phyloP scores from a whole-genome alignment of 331 rosid species.

The Rosa hybrid region DNA sequence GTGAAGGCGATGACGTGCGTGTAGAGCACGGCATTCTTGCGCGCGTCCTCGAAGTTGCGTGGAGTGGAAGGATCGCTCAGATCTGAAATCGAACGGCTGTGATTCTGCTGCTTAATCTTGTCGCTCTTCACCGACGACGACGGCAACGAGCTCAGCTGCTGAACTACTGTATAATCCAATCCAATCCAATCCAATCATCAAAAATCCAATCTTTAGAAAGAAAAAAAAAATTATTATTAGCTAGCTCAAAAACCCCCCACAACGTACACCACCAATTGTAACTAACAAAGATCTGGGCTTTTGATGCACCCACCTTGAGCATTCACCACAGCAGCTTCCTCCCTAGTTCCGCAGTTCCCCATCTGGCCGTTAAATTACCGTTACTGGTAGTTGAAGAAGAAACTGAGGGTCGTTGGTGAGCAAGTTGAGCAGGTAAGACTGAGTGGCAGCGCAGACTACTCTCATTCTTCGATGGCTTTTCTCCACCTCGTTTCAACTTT shows the following conservation, averaged over 20 bases:
- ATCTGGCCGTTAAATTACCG: conserved; percentile 29
- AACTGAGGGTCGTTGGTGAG: background rate
- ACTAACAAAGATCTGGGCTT: conserved; percentile 2
- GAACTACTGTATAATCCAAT: conserved; percentile 50
- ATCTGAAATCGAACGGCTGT: conserved; percentile 80
- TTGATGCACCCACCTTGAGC: conserved; percentile 68
- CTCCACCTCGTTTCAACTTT: conserved; percentile 9
- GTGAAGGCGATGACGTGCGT: conserved; percentile 94
- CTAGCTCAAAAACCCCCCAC: background rate
- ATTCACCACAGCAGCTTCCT: conserved; percentile 93
- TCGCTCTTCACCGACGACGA: conserved; percentile 42
- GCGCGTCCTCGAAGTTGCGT: conserved; percentile 65
- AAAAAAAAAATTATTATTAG: background rate
- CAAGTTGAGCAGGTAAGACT: conserved; percentile 14
- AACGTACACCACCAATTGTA: background rate
- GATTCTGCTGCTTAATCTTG: conserved; percentile 47
- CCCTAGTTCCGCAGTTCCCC: conserved; percentile 99
- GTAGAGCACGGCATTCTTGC: conserved; percentile 75
- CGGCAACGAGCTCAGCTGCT: conserved; percentile 58
- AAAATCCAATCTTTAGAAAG: background rate
- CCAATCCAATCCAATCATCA: background rate
- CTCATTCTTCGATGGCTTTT: conserved; percentile 38
- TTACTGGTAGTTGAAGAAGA: background rate
- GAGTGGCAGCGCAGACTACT: conserved; percentile 29
- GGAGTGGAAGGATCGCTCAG: conserved; percentile 95